These are phyloP conservation scores for Pythium dissotocum DNA, from an alignment of 352 stramenopile species.

Conservation along the genomic window DNA sequence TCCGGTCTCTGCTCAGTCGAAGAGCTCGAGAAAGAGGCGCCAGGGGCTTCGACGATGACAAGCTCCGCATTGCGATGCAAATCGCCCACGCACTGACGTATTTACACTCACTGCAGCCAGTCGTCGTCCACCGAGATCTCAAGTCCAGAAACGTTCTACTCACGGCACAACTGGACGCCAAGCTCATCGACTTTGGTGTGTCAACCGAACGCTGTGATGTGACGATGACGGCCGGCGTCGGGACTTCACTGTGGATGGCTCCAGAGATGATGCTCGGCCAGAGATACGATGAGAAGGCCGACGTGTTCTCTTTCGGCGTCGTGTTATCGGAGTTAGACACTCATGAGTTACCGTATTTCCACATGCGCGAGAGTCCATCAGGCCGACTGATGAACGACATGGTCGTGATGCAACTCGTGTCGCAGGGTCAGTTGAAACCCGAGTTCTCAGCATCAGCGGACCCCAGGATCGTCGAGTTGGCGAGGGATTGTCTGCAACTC, in stretches of 20 bases:
- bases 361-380: constrained; percentile 10
- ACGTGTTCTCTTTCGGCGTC: constrained; percentile 88
- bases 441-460: constrained; percentile 34
- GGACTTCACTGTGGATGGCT: constrained; percentile 27
- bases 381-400: neutral
- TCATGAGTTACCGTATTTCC: constrained; percentile 33
- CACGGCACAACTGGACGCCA: constrained; percentile 20
- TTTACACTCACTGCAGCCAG: constrained; percentile 13
- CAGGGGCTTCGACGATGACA: constrained; percentile 28
- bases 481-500: constrained; percentile 9
- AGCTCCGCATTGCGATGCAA: constrained; percentile 16
- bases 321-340: constrained; percentile 52
- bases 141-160: constrained; percentile 24
- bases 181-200: constrained; percentile 44
- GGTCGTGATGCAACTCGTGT: constrained; percentile 35
- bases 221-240: constrained; percentile 21
- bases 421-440: constrained; percentile 30
- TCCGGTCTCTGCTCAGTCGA: constrained; percentile 36
- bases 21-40: neutral
- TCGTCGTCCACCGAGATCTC: constrained; percentile 21
- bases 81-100: constrained; percentile 16
- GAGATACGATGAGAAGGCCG: constrained; percentile 41
- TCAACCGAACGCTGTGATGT: constrained; percentile 23
- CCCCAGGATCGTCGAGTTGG: constrained; percentile 4
- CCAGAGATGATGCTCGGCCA: constrained; percentile 40